Percentiles rank a stretch among this genome's conserved stretches.
Evolutionary conservation across 2,329 filamentous ascomycete species (phyloP).

Genomic region (Rutstroemia sp.): DNA sequence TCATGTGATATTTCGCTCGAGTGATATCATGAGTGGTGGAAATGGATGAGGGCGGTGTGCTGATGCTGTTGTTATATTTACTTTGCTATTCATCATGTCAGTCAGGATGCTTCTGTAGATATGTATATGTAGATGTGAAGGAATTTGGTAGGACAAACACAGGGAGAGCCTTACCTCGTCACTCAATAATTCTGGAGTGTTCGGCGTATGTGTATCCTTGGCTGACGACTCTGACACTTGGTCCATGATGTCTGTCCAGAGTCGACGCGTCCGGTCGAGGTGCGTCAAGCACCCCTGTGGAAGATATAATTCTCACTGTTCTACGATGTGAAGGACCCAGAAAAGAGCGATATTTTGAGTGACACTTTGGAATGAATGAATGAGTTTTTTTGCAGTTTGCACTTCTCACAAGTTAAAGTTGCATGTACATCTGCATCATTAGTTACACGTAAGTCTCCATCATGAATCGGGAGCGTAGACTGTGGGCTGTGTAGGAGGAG

Average conservation of each 20-base stretch:
- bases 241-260: conserved; percentile 3
- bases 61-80: not conserved
- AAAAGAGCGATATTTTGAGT: not conserved
- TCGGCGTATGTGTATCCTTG: conserved; percentile 7
- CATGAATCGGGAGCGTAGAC: not conserved
- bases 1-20: conserved; percentile 13
- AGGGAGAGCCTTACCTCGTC: conserved; percentile 5
- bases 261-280: not conserved
- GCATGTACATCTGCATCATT: conserved; percentile 1
- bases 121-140: not conserved
- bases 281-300: conserved; percentile 10
- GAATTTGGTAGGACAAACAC: not conserved
- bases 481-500: conserved; percentile 3
- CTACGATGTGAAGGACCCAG: not conserved
- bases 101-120: not conserved
- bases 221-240: conserved; percentile 2
- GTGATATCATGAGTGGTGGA: conserved; percentile 14
- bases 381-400: not conserved
- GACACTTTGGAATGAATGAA: not conserved
- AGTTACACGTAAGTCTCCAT: conserved; percentile 7
- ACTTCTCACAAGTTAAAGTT: not conserved
- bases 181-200: conserved; percentile 7
- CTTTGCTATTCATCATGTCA: conserved; percentile 1
- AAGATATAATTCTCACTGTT: conserved; percentile 3
- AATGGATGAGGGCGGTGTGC: conserved; percentile 9